Percentiles rank a stretch among this genome's conserved stretches.
Evolutionary conservation across 2,329 filamentous ascomycete genomes (phyloP).

Genomic region (Sarocladium strictum): DNA sequence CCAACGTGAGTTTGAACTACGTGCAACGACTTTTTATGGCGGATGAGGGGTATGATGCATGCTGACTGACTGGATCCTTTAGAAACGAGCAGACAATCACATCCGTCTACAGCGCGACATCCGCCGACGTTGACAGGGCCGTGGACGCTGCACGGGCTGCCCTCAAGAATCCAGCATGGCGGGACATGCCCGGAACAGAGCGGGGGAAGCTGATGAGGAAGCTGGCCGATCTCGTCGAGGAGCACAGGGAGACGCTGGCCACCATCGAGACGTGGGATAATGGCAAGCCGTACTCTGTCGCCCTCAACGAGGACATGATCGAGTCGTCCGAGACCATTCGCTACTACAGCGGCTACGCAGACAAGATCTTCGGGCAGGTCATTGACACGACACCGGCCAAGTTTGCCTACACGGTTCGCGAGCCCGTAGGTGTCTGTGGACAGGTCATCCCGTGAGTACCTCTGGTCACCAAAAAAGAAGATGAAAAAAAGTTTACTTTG

Average conservation of each 20-base stretch:
- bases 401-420: constrained; percentile 61
- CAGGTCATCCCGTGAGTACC: constrained; percentile 53
- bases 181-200: constrained; percentile 55
- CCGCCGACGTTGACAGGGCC: constrained; percentile 16
- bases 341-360: constrained; percentile 66
- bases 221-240: constrained; percentile 60
- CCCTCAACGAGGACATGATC: constrained; percentile 40
- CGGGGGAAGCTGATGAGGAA: constrained; percentile 63
- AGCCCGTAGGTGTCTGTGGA: constrained; percentile 64
- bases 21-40: too few relatives aligned
- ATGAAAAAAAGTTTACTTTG: too few relatives aligned
- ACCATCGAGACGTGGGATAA: constrained; percentile 70
- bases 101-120: constrained; percentile 14
- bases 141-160: constrained; percentile 49
- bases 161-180: constrained; percentile 56
- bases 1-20: constrained; percentile 18
- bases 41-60: background rate
- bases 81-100: constrained; percentile 16
- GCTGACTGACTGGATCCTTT: background rate
- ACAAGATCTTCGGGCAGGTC: constrained; percentile 67
- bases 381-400: constrained; percentile 58
- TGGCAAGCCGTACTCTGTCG: constrained; percentile 21
- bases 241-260: constrained; percentile 44
- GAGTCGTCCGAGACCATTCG: constrained; percentile 35
- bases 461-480: background rate